Evolutionary conservation across 176 grass and related monocot genomes (phyloP), one percentile per base, ranked within the genome.

Genomic region (Stipa capillata): DNA sequence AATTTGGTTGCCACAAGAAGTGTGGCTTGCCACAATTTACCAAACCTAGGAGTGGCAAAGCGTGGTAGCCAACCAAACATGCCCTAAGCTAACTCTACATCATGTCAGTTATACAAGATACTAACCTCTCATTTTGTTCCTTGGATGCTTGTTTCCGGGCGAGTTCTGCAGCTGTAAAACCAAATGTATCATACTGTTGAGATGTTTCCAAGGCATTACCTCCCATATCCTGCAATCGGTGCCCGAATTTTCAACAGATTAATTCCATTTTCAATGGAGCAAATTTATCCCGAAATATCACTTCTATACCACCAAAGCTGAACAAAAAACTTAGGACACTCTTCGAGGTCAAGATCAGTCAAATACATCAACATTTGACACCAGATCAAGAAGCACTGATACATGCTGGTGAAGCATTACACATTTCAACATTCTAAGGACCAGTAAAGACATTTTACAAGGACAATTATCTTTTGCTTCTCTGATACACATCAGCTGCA

Each of bases 121-220:
- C 43, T 52, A 70, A 98, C 95, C 95, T 98, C 86, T 91, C 89
- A 13, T 85, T 76, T 33, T 98, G 92, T 78, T 98, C 95, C 84
- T 89, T 90, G 39, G 89, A 91, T 49, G 88, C 90, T 75, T 92
- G 79, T 66, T 98, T 98, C 28, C 81, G 85, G 40, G 95, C 95
- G 44, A 82, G 65, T 79, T 98, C 92, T 69, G 90, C 92, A 80
- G 90, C 90, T 74, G 92, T 94, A 84, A 85, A 93, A 83, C 95
- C 92, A 82, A 98, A 98, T 43, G 95, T 98, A 81, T 98, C 92
- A 80, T 94, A 98, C 65, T 94, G 87, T 74, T 89, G 89, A 49
- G 95, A 94, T 63, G 95, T 94, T 86, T 94, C 95, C 79, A 98
- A 66, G 55, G 91, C 77, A 44, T 87, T 89, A 25, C 90, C 95